Evolutionary conservation across 1,284 basidiomycete genomes (phyloP).

Genomic region (Ceratobasidium sp.): DNA sequence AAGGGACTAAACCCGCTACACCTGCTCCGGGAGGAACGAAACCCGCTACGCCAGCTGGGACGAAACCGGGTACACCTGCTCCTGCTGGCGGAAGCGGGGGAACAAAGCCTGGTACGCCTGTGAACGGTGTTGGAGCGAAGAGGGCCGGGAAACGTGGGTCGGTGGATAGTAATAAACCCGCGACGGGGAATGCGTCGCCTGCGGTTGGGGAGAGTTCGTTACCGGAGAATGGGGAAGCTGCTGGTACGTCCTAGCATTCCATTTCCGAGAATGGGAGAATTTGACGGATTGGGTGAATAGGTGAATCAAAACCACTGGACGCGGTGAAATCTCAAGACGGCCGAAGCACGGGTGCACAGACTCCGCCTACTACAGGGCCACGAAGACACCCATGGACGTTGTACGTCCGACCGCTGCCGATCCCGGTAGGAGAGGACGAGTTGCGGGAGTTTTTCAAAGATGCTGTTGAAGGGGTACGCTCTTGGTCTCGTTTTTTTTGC

Average conservation of each 20-base stretch:
- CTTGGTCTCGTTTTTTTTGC: slow-evolving; percentile 33
- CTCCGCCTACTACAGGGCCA: slow-evolving; percentile 72
- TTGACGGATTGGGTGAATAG: not conserved
- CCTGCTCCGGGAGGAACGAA: slow-evolving; percentile 56
- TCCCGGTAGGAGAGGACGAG: slow-evolving; percentile 73
- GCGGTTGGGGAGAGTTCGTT: slow-evolving; percentile 33
- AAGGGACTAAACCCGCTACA: slow-evolving; percentile 56
- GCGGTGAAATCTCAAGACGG: slow-evolving; percentile 47
- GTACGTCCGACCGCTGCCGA: slow-evolving; percentile 76
- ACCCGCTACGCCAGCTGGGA: slow-evolving; percentile 53
- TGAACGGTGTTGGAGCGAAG: slow-evolving; percentile 42
- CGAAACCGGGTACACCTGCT: slow-evolving; percentile 38
- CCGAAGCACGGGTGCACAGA: slow-evolving; percentile 68
- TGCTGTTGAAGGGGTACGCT: slow-evolving; percentile 71
- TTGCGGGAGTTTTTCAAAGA: slow-evolving; percentile 82
- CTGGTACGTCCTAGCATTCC: not conserved
- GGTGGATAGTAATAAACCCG: slow-evolving; percentile 48
- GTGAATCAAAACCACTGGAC: slow-evolving; percentile 55
- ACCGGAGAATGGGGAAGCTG: slow-evolving; percentile 12
- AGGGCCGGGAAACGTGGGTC: slow-evolving; percentile 39
- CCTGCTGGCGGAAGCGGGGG: slow-evolving; percentile 29
- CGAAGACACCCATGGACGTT: slow-evolving; percentile 86
- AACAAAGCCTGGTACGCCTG: slow-evolving; percentile 48
- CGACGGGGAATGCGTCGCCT: slow-evolving; percentile 32
- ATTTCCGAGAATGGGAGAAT: too few species aligned